phyloP scores from a whole-genome alignment of 768 basidiomycete genomes.

The Rickenella mellea region DNA sequence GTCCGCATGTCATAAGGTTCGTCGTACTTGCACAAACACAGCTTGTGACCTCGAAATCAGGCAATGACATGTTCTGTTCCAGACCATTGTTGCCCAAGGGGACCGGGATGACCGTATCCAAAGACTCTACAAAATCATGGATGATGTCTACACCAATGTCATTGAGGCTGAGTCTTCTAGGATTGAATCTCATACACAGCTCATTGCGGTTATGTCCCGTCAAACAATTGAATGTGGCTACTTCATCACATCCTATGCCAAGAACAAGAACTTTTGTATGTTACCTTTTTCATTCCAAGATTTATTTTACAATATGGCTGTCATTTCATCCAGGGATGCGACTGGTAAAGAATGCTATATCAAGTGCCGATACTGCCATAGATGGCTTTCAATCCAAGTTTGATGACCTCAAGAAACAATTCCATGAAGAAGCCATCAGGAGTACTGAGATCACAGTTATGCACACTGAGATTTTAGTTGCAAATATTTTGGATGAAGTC shows the following conservation, averaged over 20 bases:
- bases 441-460: too few relatives aligned
- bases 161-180: slow-evolving; percentile 20
- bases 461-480: too few relatives aligned
- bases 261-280: not conserved
- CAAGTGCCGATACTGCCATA: not conserved
- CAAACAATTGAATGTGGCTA: slow-evolving; percentile 2
- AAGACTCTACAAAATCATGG: too few relatives aligned
- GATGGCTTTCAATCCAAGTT: not conserved
- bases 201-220: not conserved
- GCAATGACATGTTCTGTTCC: too few relatives aligned
- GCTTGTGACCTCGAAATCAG: too few relatives aligned
- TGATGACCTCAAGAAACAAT: not conserved
- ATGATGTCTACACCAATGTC: too few relatives aligned
- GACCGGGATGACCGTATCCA: too few relatives aligned
- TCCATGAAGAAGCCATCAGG: too few relatives aligned
- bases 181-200: not conserved
- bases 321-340: not conserved
- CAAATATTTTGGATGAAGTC: too few relatives aligned
- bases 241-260: not conserved
- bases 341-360: not conserved
- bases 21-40: too few relatives aligned
- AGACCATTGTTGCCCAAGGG: too few relatives aligned
- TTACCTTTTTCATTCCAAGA: not conserved
- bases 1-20: too few relatives aligned
- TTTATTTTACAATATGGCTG: not conserved